These are phyloP conservation scores for Penicillium paxilli DNA, from an alignment of 495 filamentous ascomycete genomes.

Conservation along the genomic window DNA sequence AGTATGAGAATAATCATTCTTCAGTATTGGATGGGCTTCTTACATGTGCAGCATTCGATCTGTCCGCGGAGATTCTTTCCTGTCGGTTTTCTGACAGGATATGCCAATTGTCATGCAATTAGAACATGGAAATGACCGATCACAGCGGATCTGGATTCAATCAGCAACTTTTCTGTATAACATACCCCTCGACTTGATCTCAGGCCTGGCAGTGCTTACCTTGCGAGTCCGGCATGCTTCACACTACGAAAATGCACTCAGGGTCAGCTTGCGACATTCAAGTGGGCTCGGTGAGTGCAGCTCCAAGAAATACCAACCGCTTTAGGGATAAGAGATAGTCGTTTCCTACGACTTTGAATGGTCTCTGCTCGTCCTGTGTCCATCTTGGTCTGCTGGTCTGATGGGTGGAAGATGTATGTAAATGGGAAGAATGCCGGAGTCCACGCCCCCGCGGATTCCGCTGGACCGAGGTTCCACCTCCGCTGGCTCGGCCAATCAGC, in stretches of 20 bases:
- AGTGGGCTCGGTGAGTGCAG: too few species aligned
- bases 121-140: slow-evolving; percentile 2
- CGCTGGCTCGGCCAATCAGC: background rate
- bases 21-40: too few species aligned
- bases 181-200: background rate
- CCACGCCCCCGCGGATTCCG: slow-evolving; percentile 6
- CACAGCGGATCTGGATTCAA: background rate
- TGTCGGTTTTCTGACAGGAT: background rate
- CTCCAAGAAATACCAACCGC: background rate
- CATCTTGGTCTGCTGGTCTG: background rate
- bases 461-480: background rate
- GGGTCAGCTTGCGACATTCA: too few species aligned
- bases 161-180: background rate
- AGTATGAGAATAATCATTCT: background rate
- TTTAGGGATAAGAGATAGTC: background rate
- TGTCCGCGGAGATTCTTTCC: background rate
- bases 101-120: slow-evolving; percentile 2
- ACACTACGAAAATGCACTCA: background rate
- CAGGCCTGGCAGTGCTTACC: background rate
- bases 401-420: background rate
- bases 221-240: slow-evolving; percentile 6
- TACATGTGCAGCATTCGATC: slow-evolving; percentile 1
- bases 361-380: background rate
- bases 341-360: background rate
- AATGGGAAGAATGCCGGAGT: background rate